Evolutionary conservation across 805 yeast species (phyloP), one percentile per base, ranked within the genome.

Genomic region (Naumovozyma castellii): DNA sequence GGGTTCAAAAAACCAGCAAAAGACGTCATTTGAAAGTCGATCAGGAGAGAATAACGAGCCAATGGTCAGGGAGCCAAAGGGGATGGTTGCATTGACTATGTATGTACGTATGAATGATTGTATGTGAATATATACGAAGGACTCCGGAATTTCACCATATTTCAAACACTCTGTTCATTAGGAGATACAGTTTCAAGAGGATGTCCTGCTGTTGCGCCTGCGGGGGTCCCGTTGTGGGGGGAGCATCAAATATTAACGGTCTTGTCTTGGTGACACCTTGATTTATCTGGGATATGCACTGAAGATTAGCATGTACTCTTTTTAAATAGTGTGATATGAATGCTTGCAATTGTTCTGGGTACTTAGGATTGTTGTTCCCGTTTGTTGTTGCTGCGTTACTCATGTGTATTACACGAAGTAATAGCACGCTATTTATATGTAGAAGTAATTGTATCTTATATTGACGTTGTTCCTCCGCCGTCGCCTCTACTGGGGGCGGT

Each of bases 231-330:
- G 44, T 31, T 39, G 43, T 36, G 38, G 54, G 52, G 15, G 59
- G 57, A 6, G 57, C 49, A 6, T 53, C 59, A 32, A 54, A 35
- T 2, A 60, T 51, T 20, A 48, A 29, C 3, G 65, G 65, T 38
- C 54, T 57, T 6, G 54, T 49, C 13, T 42, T 42, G 13, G 34
- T 35, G 3, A 44, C 36, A 22, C 62, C 63, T 37, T 57, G 62
- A 42, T 60, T 59, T 18, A 60, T 54, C 43, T 56, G 62, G 9
- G 63, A 58, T 16, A 60, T 57, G 37, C 63, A 57, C 38, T 60
- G 65, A 37, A 60, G 41, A 42, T 60, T 60, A 12, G 63, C 54
- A 44, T 60, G 65, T 6, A 60, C 61, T 29, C 65, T 44, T 35
- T 58, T 57, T 41, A 57, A 43, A 40, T 53, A 50, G 40, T 60